Conservation (phyloP, 371 early-diverging fungal genomes). For the Rhizopus arrhizus region DNA sequence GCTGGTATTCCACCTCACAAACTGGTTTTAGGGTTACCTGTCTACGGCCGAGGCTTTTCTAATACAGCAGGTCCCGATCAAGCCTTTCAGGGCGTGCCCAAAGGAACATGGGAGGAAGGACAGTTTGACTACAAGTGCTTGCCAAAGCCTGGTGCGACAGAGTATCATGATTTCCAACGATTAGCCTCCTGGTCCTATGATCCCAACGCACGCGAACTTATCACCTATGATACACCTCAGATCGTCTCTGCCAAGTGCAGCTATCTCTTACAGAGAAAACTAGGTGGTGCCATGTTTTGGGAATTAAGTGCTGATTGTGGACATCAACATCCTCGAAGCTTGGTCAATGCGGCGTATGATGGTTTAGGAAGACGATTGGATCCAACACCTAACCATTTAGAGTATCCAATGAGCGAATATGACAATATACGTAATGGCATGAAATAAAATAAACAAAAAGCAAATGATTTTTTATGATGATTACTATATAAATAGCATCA, state of each 20-base stretch:
- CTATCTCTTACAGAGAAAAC: slow-evolving; percentile 61
- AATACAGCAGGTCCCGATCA: slow-evolving; percentile 72
- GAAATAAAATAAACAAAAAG: slow-evolving; percentile 4
- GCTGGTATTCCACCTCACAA: slow-evolving; percentile 78
- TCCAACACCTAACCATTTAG: slow-evolving; percentile 45
- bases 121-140: slow-evolving; percentile 75
- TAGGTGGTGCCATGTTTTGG: slow-evolving; percentile 90
- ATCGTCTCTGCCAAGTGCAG: slow-evolving; percentile 73
- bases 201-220: slow-evolving; percentile 60
- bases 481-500: not conserved
- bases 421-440: slow-evolving; percentile 48
- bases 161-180: slow-evolving; percentile 68
- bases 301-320: slow-evolving; percentile 70
- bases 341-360: slow-evolving; percentile 47
- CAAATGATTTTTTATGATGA: not conserved
- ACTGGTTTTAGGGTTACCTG: slow-evolving; percentile 78
- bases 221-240: slow-evolving; percentile 80
- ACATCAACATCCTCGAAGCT: slow-evolving; percentile 43
- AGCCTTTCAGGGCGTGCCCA: slow-evolving; percentile 63
- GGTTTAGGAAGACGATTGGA: slow-evolving; percentile 45
- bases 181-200: slow-evolving; percentile 81
- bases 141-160: slow-evolving; percentile 65
- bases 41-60: slow-evolving; percentile 86
- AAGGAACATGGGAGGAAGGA: slow-evolving; percentile 85
- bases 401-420: slow-evolving; percentile 52